Conservation (phyloP, 78 protist species). For the Dictyostelium brefeldianum region DNA sequence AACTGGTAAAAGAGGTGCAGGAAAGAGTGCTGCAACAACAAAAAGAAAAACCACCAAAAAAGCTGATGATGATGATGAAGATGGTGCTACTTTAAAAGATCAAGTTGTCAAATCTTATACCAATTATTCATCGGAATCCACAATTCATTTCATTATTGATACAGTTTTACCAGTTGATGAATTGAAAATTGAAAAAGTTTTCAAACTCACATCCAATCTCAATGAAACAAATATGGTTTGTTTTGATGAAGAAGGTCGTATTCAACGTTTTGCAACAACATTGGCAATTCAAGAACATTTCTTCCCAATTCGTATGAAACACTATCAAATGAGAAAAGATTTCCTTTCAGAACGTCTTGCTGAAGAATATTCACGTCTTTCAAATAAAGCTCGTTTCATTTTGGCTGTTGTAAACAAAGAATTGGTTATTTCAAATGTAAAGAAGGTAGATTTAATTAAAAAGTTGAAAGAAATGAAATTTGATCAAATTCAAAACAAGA, state of each 20-base stretch:
- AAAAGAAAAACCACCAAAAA: constrained; percentile 93
- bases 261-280: constrained; percentile 87
- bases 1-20: constrained; percentile 1
- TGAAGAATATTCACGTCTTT: constrained; percentile 49
- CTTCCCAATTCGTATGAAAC: constrained; percentile 85
- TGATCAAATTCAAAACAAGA: constrained; percentile 33
- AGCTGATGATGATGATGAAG: constrained; percentile 58
- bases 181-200: constrained; percentile 61
- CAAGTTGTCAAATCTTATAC: neutral
- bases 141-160: constrained; percentile 80
- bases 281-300: constrained; percentile 90
- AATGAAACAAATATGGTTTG: constrained; percentile 90
- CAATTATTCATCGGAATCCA: constrained; percentile 32
- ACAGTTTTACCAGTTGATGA: constrained; percentile 29
- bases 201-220: neutral
- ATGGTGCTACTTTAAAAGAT: neutral
- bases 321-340: constrained; percentile 92
- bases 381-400: constrained; percentile 93
- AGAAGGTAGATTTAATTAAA: constrained; percentile 79
- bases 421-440: constrained; percentile 78
- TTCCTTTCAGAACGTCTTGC: neutral
- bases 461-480: constrained; percentile 75
- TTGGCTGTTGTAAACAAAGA: constrained; percentile 83
- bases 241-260: constrained; percentile 91
- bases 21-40: constrained; percentile 32